These are phyloP conservation scores for Berberis vulgaris DNA, from an alignment of 164 flowering plant species.

Conservation along the genomic window DNA sequence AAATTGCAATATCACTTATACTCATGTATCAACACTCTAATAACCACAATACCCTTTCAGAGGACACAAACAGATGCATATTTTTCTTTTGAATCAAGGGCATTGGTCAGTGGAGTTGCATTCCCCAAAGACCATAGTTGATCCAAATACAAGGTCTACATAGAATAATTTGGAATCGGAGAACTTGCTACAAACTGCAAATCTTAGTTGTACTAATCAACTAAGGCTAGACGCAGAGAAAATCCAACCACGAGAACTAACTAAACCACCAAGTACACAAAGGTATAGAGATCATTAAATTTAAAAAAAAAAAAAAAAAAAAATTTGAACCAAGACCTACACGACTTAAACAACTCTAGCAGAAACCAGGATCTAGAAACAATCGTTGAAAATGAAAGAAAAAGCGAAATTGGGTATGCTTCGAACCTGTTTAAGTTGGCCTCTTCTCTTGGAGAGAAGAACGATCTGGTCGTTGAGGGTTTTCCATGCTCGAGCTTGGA, in stretches of 20 bases:
- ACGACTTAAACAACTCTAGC: background rate
- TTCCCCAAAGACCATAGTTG: too few species aligned
- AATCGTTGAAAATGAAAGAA: background rate
- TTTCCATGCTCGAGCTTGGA: conserved; percentile 74
- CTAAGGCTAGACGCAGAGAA: background rate
- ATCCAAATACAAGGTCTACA: too few species aligned
- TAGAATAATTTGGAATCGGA: too few species aligned
- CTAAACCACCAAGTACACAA: background rate
- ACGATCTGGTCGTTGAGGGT: conserved; percentile 83
- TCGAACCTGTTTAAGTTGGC: conserved; percentile 87
- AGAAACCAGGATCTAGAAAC: background rate
- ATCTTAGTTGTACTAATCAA: too few species aligned
- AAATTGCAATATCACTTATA: too few species aligned
- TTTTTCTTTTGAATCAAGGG: too few species aligned
- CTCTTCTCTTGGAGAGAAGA: conserved; percentile 80
- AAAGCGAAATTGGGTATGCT: background rate
- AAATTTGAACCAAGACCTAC: background rate
- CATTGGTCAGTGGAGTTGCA: too few species aligned
- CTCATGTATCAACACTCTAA: too few species aligned
- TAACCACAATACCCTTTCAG: too few species aligned
- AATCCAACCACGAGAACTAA: background rate
- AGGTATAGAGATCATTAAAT: background rate
- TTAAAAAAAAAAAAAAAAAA: too few species aligned
- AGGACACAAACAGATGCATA: too few species aligned
- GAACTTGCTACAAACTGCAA: too few species aligned